Conservation (phyloP, 2,329 filamentous ascomycete genomes). For the Chlorencoelia australis region DNA sequence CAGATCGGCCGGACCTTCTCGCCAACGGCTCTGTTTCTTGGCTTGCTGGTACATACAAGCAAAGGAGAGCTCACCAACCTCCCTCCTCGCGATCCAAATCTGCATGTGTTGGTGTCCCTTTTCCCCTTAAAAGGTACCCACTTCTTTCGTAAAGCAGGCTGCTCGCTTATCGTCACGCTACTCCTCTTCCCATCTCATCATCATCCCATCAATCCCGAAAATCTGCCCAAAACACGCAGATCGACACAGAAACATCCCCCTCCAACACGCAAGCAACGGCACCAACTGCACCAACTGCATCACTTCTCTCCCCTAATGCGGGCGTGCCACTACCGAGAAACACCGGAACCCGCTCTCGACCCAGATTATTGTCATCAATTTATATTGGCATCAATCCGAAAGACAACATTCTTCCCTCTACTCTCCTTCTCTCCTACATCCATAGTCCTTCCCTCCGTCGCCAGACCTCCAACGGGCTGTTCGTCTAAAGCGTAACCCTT, state of each 20-base stretch:
- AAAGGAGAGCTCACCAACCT: neutral
- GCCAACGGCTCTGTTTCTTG: neutral
- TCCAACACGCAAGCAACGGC: neutral
- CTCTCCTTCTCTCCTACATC: constrained; percentile 9
- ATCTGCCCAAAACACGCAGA: neutral
- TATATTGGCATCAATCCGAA: neutral
- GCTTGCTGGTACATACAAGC: neutral
- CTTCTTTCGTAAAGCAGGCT: too few species aligned
- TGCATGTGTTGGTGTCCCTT: neutral
- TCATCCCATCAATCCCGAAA: neutral
- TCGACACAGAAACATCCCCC: neutral
- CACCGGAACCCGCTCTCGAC: neutral
- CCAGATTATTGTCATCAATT: constrained; percentile 1
- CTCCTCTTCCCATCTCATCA: constrained; percentile 3
- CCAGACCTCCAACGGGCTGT: too few species aligned
- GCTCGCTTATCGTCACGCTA: constrained; percentile 3
- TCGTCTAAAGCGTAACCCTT: constrained; percentile 9
- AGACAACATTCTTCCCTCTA: constrained; percentile 13
- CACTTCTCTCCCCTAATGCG: neutral
- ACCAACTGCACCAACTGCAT: neutral
- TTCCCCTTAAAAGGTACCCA: too few species aligned
- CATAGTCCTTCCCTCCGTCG: too few species aligned
- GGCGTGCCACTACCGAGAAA: neutral
- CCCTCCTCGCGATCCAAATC: neutral
- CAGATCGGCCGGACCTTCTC: neutral